Evolutionary conservation across 140 eudicot species (phyloP).

Genomic region (Senecio squalidus): DNA sequence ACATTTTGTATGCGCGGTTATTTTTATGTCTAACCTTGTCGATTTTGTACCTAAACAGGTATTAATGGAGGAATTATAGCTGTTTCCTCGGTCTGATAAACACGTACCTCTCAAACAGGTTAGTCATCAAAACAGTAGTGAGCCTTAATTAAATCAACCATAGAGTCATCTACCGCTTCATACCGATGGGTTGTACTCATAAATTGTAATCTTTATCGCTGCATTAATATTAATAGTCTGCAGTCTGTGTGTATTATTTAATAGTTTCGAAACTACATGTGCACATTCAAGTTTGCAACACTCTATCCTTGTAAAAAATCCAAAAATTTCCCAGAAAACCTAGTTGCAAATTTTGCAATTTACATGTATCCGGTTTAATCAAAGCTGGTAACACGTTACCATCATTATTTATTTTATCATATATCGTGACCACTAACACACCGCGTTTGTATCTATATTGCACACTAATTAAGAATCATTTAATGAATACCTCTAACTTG

Average conservation of each 20-base stretch:
- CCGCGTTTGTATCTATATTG: conserved; percentile 16
- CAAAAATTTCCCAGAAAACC: not conserved
- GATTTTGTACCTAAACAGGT: conserved; percentile 19
- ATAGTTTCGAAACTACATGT: conserved; percentile 11
- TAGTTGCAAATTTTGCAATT: conserved; percentile 1
- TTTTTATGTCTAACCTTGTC: not conserved
- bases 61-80: not conserved
- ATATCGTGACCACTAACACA: conserved; percentile 14
- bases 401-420: conserved; percentile 18
- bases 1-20: not conserved
- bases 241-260: conserved; percentile 19
- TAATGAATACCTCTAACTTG: conserved; percentile 26
- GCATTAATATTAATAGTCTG: conserved; percentile 14
- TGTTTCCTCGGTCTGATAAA: conserved; percentile 4
- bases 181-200: conserved; percentile 15
- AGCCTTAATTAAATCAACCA: conserved; percentile 14
- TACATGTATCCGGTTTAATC: conserved; percentile 7
- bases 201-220: conserved; percentile 22
- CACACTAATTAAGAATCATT: conserved; percentile 26
- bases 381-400: conserved; percentile 15
- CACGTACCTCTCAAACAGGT: conserved; percentile 25
- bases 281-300: conserved; percentile 6
- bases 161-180: too few relatives aligned
- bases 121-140: conserved; percentile 23
- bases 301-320: not conserved